Evolutionary conservation across 108 stramenopile species (phyloP), one percentile per base, ranked within the genome.

Genomic region (Skeletonema costatum): DNA sequence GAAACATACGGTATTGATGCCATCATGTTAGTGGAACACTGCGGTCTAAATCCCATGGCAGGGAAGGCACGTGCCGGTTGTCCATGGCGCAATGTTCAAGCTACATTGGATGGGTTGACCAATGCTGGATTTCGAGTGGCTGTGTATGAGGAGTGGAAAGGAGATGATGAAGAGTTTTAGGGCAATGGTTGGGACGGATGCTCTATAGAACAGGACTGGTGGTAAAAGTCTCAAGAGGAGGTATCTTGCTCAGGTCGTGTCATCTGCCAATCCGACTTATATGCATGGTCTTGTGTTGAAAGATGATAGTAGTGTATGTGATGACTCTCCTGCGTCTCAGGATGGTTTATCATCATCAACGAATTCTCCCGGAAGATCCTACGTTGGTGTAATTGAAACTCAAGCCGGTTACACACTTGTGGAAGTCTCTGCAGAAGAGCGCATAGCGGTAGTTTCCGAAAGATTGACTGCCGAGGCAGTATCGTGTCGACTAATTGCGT

Each of bases 1-100:
- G 98, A 99, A 87, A 89, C 96, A 5, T 97, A 86, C 75, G 98
- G 98, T n/a, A 64, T 97, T 8, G 98, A 99, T 86, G 97, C 97
- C 1, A 73, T 98, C 42, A 66, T 99, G 79, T 80, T 99, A 35
- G 90, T 99, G 42, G 95, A 98, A 62, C 93, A 97, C 77, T 90
- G 90, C 30, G 98, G 98, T 16, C 76, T 99, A 64, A 99, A 99
- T 70, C 83, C 95, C n/a, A 99, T 99, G 98, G 98, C 84, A 8
- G 86, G 85, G 14, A 94, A 95, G 74, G 91, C 89, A 19, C 90
- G 88, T 66, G 97, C 98, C 11, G 98, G 98, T 9, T 98, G 97
- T 87, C 98, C 97, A 16, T 73, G 82, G 63, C 83, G 80, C 59
- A 97, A 97, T 76, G 78, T 99, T 5, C 97, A 98, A 71, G 77